A percentile compares a stretch with the other conserved stretches of the same genome.
phyloP scores from a whole-genome alignment of 2,329 filamentous ascomycete genomes.

The Acrodontium crateriforme region DNA sequence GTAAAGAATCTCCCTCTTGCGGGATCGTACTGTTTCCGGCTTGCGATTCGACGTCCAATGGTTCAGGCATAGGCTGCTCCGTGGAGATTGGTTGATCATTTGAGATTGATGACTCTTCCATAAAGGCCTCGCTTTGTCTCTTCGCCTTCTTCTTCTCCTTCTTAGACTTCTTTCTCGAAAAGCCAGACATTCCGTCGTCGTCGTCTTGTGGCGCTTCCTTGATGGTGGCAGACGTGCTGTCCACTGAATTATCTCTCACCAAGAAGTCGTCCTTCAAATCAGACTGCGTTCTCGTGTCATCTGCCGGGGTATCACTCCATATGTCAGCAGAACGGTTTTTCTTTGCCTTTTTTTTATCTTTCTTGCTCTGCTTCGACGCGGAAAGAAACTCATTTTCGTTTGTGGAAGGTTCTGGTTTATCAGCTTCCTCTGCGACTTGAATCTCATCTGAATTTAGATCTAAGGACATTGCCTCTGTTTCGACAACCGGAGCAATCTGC shows the following conservation, averaged over 20 bases:
- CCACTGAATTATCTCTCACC: too few relatives aligned
- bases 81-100: too few relatives aligned
- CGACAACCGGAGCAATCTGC: too few relatives aligned
- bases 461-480: too few relatives aligned
- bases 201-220: too few relatives aligned
- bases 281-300: neutral
- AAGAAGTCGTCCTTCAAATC: neutral
- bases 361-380: too few relatives aligned
- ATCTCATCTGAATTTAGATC: too few relatives aligned
- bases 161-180: constrained; percentile 23
- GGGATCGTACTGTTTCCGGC: neutral
- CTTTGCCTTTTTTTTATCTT: constrained; percentile 10
- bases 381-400: too few relatives aligned
- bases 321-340: constrained; percentile 6
- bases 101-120: neutral
- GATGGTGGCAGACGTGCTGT: too few relatives aligned
- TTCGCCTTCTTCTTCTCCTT: constrained; percentile 30
- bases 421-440: too few relatives aligned
- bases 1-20: neutral
- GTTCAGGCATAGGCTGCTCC: neutral
- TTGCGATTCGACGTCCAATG: too few relatives aligned
- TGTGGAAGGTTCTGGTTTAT: too few relatives aligned
- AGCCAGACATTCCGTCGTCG: constrained; percentile 10
- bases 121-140: constrained; percentile 6
- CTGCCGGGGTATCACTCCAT: neutral